phyloP scores from a whole-genome alignment of 139 green algal genomes.

The Haematococcus sp. region DNA sequence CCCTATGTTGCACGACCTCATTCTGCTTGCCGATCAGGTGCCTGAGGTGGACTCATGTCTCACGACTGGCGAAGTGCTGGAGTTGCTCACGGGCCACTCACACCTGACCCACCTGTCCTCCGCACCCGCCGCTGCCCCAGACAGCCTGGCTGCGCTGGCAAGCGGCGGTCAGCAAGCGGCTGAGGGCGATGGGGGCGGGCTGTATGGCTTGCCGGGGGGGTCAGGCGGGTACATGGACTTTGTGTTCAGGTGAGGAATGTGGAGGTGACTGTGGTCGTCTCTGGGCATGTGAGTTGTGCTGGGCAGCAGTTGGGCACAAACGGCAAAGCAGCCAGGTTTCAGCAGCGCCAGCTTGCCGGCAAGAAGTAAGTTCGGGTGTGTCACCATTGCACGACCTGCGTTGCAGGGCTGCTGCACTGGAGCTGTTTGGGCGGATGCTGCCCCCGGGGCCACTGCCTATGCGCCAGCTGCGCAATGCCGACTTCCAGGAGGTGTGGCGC shows the following conservation, averaged over 20 bases:
- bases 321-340: no score
- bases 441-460: slow-evolving; percentile 63
- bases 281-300: no score
- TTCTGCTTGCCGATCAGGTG: slow-evolving; percentile 25
- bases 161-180: neutral
- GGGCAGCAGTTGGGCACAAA: no score
- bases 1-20: no score
- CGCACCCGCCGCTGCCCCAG: neutral
- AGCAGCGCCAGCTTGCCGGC: neutral
- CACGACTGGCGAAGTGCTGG: slow-evolving; percentile 80
- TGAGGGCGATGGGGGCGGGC: neutral
- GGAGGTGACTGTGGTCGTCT: neutral
- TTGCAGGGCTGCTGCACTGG: slow-evolving; percentile 52
- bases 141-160: slow-evolving; percentile 9
- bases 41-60: slow-evolving; percentile 91
- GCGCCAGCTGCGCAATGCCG: slow-evolving; percentile 60
- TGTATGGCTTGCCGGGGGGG: slow-evolving; percentile 36
- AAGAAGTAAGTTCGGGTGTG: no score
- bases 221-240: slow-evolving; percentile 88
- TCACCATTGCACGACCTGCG: neutral
- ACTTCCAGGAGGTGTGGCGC: slow-evolving; percentile 81
- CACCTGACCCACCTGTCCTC: neutral
- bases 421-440: slow-evolving; percentile 70
- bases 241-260: slow-evolving; percentile 62
- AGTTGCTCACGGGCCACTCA: slow-evolving; percentile 58